phyloP scores from a whole-genome alignment of 2,329 filamentous ascomycete species.

The Verticillium isaacii region DNA sequence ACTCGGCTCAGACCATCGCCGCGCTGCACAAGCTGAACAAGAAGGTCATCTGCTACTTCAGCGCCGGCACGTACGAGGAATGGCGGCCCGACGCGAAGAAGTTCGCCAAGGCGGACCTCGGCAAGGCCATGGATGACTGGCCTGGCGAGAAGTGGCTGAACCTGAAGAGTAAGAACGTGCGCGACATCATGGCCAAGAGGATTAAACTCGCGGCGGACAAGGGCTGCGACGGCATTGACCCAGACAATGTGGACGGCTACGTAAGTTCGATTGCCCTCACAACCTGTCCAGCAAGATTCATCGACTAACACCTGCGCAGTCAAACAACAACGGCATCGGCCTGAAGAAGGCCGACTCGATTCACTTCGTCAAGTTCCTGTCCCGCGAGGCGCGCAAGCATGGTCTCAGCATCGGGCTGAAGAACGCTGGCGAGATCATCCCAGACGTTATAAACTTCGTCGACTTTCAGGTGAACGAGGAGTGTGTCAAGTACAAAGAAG shows the following conservation, averaged over 20 bases:
- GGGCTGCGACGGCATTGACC: conserved; percentile 65
- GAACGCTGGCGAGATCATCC: conserved; percentile 60
- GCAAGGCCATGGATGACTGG: conserved; percentile 58
- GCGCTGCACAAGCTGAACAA: conserved; percentile 52
- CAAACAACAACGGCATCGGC: conserved; percentile 58
- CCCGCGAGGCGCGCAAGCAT: conserved; percentile 43
- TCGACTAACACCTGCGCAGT: conserved; percentile 17
- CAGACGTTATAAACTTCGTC: conserved; percentile 39
- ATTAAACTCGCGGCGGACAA: conserved; percentile 57
- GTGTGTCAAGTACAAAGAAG: conserved; percentile 58
- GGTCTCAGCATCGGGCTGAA: conserved; percentile 63
- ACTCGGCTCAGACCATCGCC: conserved; percentile 35
- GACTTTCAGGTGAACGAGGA: conserved; percentile 69
- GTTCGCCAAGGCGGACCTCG: conserved; percentile 53
- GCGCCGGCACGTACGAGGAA: conserved; percentile 63
- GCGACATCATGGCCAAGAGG: conserved; percentile 57
- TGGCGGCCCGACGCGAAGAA: conserved; percentile 52
- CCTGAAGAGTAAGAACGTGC: conserved; percentile 51
- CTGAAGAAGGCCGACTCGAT: conserved; percentile 54
- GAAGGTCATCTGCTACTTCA: conserved; percentile 72
- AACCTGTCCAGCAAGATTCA: not conserved
- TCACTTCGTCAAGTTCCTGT: conserved; percentile 58
- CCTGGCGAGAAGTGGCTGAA: conserved; percentile 63
- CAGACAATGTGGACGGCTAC: conserved; percentile 67
- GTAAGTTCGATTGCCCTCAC: conserved; percentile 25